These are phyloP conservation scores for Urtica urens DNA, from an alignment of 306 rosid genomes.

Conservation along the genomic window DNA sequence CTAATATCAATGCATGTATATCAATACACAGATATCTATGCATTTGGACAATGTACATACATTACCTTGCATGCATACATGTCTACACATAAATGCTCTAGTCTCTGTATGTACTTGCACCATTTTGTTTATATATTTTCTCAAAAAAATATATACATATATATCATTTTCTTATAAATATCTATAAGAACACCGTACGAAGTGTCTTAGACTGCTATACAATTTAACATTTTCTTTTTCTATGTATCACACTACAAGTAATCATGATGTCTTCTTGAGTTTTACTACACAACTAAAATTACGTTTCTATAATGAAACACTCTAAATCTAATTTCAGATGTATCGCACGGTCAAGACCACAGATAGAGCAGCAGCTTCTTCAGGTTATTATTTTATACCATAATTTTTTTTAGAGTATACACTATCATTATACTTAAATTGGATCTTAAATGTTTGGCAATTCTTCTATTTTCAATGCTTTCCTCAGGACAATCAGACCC, in stretches of 20 bases:
- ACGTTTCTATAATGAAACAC: slow-evolving; percentile 1
- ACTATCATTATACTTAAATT: not conserved
- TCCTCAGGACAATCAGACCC: slow-evolving; percentile 60
- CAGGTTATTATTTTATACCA: slow-evolving; percentile 34
- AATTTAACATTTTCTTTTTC: not conserved
- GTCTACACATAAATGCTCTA: slow-evolving; percentile 22
- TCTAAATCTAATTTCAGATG: slow-evolving; percentile 45
- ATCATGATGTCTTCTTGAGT: not conserved
- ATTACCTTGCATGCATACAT: slow-evolving; percentile 14
- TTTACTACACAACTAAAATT: not conserved
- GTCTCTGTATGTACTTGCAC: slow-evolving; percentile 31
- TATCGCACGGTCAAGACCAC: slow-evolving; percentile 95
- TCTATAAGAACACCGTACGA: slow-evolving; percentile 4
- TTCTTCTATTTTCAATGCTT: not conserved
- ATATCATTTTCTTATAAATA: too few species aligned
- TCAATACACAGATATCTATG: slow-evolving; percentile 15
- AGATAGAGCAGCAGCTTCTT: slow-evolving; percentile 75
- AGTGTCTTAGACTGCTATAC: not conserved
- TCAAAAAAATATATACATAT: too few species aligned
- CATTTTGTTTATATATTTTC: slow-evolving; percentile 19
- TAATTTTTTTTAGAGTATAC: not conserved
- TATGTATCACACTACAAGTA: not conserved
- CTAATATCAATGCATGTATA: slow-evolving; percentile 11
- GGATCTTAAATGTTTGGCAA: not conserved
- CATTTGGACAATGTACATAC: not conserved